Evolutionary conservation across 441 rosid species (phyloP).

Genomic region (Mallotus repandus): DNA sequence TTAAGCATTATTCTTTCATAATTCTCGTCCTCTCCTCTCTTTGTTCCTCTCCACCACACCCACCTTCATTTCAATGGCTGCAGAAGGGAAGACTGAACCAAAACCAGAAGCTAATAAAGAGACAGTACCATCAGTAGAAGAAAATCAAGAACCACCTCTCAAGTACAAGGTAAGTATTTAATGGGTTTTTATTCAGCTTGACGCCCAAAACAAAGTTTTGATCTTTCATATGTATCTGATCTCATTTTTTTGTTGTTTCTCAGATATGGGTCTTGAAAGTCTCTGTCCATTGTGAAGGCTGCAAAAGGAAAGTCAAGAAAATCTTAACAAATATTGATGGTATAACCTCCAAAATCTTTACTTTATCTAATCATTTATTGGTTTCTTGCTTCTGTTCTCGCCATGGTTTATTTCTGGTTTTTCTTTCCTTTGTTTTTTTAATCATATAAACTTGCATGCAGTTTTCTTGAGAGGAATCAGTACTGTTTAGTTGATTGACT

Average conservation of each 20-base stretch:
- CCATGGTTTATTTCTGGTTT: not conserved
- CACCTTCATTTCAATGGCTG: slow-evolving; percentile 37
- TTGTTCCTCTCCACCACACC: slow-evolving; percentile 3
- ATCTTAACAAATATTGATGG: slow-evolving; percentile 63
- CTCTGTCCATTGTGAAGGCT: slow-evolving; percentile 76
- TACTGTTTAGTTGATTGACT: too few species aligned
- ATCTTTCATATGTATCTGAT: not conserved
- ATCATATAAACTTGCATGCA: too few species aligned
- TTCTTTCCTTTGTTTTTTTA: not conserved
- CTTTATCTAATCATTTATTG: not conserved
- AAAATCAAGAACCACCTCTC: slow-evolving; percentile 34
- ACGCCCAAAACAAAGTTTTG: not conserved
- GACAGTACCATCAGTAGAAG: slow-evolving; percentile 31
- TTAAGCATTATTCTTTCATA: not conserved
- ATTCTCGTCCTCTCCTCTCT: too few species aligned
- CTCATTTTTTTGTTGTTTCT: slow-evolving; percentile 10
- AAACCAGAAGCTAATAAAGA: slow-evolving; percentile 29
- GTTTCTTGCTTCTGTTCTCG: not conserved
- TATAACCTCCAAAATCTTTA: slow-evolving; percentile 23
- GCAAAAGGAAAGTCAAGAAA: slow-evolving; percentile 71
- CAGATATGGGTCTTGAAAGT: slow-evolving; percentile 66
- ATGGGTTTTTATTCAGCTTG: not conserved
- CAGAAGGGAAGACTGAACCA: slow-evolving; percentile 28
- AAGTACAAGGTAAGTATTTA: slow-evolving; percentile 48
- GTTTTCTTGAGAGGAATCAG: not conserved